These are phyloP conservation scores for Aspergillus jensenii DNA, from an alignment of 2,329 filamentous ascomycete species.

Conservation along the genomic window DNA sequence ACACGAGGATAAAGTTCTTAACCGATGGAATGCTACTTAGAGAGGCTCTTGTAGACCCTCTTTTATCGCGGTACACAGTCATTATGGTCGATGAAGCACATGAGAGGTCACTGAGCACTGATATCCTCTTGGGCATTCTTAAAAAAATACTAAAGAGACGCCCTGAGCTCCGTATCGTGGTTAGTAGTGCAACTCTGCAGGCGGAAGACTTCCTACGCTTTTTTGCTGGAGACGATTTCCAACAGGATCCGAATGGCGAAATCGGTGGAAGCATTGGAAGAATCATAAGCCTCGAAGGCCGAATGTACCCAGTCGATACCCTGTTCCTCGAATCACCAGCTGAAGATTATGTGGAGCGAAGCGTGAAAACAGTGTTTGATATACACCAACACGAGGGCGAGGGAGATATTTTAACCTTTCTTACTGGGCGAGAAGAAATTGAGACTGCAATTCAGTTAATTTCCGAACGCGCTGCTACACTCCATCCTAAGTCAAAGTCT, in stretches of 20 bases:
- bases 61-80: slow-evolving; percentile 86
- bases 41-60: slow-evolving; percentile 88
- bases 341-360: slow-evolving; percentile 83
- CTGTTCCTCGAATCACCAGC: slow-evolving; percentile 75
- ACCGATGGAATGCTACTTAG: slow-evolving; percentile 89
- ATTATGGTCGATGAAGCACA: slow-evolving; percentile 99
- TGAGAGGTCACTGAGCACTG: slow-evolving; percentile 87
- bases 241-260: slow-evolving; percentile 33
- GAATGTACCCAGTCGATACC: slow-evolving; percentile 84
- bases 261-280: slow-evolving; percentile 50
- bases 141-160: slow-evolving; percentile 85
- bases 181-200: slow-evolving; percentile 91
- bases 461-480: slow-evolving; percentile 65
- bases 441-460: slow-evolving; percentile 78
- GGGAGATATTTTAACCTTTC: slow-evolving; percentile 86
- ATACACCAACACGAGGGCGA: slow-evolving; percentile 79
- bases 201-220: slow-evolving; percentile 82
- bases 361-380: slow-evolving; percentile 79
- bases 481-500: slow-evolving; percentile 59
- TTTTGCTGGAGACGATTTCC: slow-evolving; percentile 58
- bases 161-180: slow-evolving; percentile 78
- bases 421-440: slow-evolving; percentile 93
- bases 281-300: slow-evolving; percentile 83
- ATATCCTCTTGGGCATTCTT: slow-evolving; percentile 82
- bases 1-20: slow-evolving; percentile 89